These are phyloP conservation scores for Fusarium clavum DNA, from an alignment of 2,329 filamentous ascomycete species.

Conservation along the genomic window DNA sequence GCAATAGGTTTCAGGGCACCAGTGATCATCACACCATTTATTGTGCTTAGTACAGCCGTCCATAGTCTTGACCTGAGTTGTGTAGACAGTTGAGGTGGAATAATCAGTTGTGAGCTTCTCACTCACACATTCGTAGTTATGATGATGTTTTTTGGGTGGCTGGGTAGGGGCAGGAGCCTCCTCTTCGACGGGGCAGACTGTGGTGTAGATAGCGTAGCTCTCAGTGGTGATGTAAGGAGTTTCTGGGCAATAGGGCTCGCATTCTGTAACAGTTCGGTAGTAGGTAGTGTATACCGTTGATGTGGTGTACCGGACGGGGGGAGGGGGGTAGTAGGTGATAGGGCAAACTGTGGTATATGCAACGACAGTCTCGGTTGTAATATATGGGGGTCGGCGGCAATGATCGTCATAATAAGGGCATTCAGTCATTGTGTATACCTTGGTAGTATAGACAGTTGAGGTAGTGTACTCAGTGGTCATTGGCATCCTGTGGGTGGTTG, in stretches of 20 bases:
- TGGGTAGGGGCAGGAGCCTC: neutral
- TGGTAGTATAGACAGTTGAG: slow-evolving; percentile 28
- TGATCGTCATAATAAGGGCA: slow-evolving; percentile 6
- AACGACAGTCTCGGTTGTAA: slow-evolving; percentile 22
- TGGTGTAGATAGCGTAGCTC: slow-evolving; percentile 28
- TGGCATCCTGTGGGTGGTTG: slow-evolving; percentile 2
- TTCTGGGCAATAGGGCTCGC: neutral
- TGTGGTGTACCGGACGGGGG: slow-evolving; percentile 7
- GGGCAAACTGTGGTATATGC: slow-evolving; percentile 22
- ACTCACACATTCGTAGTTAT: neutral
- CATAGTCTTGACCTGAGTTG: slow-evolving; percentile 26
- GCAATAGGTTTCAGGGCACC: neutral
- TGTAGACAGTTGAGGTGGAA: slow-evolving; percentile 25
- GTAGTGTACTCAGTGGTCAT: neutral
- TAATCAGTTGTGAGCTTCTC: slow-evolving; percentile 17
- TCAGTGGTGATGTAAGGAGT: slow-evolving; percentile 9
- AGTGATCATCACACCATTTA: neutral
- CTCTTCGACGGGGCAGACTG: slow-evolving; percentile 20
- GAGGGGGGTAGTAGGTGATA: neutral
- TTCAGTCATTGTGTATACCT: slow-evolving; percentile 16
- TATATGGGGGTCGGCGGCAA: slow-evolving; percentile 9
- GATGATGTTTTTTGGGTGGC: neutral
- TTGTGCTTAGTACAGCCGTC: slow-evolving; percentile 4
- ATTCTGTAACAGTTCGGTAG: slow-evolving; percentile 33
- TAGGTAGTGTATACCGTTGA: slow-evolving; percentile 34